Conservation (phyloP, 169 alveolate species). For the Babesia bigemina region DNA sequence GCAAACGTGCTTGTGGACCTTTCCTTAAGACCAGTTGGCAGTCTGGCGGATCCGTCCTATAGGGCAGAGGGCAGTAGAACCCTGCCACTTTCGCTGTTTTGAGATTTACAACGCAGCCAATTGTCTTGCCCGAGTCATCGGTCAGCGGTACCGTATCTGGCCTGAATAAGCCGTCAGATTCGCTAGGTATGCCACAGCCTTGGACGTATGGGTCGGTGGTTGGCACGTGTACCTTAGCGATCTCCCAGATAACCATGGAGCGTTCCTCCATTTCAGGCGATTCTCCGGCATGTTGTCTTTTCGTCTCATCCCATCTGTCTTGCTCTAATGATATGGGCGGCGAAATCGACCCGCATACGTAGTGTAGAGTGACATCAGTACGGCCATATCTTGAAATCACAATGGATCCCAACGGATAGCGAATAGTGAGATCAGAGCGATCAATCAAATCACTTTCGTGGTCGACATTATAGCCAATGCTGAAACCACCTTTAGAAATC, state of each 20-base stretch:
- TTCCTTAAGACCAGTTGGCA: background rate
- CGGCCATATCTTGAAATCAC: background rate
- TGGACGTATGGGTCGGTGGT: slow-evolving; percentile 52
- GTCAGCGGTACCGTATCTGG: slow-evolving; percentile 28
- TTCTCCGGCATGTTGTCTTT: background rate
- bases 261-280: slow-evolving; percentile 3
- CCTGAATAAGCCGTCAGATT: slow-evolving; percentile 20
- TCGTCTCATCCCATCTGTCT: background rate
- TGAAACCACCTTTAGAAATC: background rate
- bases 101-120: slow-evolving; percentile 39
- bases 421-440: background rate
- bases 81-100: slow-evolving; percentile 1
- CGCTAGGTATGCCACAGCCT: slow-evolving; percentile 45
- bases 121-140: slow-evolving; percentile 5
- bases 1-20: background rate
- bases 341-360: slow-evolving; percentile 12
- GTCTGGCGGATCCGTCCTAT: slow-evolving; percentile 22
- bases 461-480: background rate
- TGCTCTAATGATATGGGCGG: background rate
- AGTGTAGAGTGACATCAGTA: background rate
- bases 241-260: slow-evolving; percentile 38
- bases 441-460: background rate
- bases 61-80: slow-evolving; percentile 41
- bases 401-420: slow-evolving; percentile 10
- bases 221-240: slow-evolving; percentile 6